Evolutionary conservation across 2,329 filamentous ascomycete genomes (phyloP).

Genomic region (Teratosphaeriaceae sp.): DNA sequence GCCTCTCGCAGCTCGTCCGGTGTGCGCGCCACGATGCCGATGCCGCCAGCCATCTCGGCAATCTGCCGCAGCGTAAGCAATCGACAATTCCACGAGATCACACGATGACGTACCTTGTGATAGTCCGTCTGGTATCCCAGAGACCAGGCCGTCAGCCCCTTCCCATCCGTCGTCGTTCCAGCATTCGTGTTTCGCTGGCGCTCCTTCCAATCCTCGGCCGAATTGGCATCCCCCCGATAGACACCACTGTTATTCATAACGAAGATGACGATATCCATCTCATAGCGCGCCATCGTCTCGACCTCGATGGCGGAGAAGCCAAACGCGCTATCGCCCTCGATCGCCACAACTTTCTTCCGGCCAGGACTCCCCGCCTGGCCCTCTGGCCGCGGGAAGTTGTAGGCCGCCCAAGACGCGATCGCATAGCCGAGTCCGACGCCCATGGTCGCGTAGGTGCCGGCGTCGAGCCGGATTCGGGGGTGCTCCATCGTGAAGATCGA

Average conservation of each 20-base stretch:
- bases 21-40: constrained; percentile 46
- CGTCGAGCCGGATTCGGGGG: constrained; percentile 50
- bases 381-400: constrained; percentile 40
- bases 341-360: constrained; percentile 48
- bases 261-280: constrained; percentile 49
- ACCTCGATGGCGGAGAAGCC: constrained; percentile 51
- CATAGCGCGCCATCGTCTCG: constrained; percentile 50
- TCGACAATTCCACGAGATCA: too few relatives aligned
- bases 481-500: constrained; percentile 48
- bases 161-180: constrained; percentile 30
- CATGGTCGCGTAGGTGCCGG: constrained; percentile 55
- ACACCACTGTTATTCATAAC: constrained; percentile 45
- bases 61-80: too few relatives aligned
- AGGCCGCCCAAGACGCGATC: constrained; percentile 50
- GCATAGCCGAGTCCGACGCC: constrained; percentile 52
- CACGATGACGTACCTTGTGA: too few relatives aligned
- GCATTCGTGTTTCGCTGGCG: constrained; percentile 37
- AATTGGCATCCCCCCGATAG: constrained; percentile 32
- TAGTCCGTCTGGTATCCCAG: constrained; percentile 48
- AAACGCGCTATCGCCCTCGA: constrained; percentile 52
- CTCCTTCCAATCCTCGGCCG: constrained; percentile 37
- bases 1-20: constrained; percentile 46
- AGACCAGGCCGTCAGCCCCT: constrained; percentile 42
- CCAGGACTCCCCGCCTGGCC: constrained; percentile 22
- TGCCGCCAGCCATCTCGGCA: constrained; percentile 49